Evolutionary conservation across 225 moss, liverwort and hornwort species (phyloP).

Genomic region (Thuidium tamariscinum): DNA sequence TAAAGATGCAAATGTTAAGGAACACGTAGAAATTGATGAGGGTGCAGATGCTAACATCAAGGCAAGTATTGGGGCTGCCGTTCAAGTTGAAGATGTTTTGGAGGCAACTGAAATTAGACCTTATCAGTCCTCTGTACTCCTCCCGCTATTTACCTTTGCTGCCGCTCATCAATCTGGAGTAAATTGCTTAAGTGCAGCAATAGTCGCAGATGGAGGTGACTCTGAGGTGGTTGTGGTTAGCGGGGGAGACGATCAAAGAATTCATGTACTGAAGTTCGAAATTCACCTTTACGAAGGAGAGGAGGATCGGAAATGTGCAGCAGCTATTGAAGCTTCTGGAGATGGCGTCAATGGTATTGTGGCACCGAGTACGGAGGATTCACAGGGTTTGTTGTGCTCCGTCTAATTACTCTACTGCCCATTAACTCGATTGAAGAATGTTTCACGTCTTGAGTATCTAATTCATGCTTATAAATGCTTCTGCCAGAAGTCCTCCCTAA

Average conservation of each 20-base stretch:
- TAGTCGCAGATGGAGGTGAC: neutral
- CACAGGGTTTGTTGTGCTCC: constrained; percentile 10
- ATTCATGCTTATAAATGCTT: neutral
- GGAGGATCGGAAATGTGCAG: neutral
- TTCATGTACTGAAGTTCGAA: constrained; percentile 48
- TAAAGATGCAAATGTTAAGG: neutral
- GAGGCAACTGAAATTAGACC: neutral
- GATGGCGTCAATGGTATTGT: neutral
- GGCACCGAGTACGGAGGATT: neutral
- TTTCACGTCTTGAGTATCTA: neutral
- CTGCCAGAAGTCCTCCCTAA: neutral
- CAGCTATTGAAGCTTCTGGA: neutral
- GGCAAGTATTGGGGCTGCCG: neutral
- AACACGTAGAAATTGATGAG: neutral
- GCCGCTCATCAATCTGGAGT: constrained; percentile 89
- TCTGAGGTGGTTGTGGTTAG: constrained; percentile 51
- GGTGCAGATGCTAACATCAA: neutral
- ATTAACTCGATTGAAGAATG: neutral
- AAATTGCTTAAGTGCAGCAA: constrained; percentile 72
- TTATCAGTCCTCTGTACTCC: constrained; percentile 18
- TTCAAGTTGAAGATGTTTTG: neutral
- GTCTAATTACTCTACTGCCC: neutral
- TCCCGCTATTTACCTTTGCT: constrained; percentile 36
- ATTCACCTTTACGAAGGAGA: neutral
- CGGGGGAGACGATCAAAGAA: constrained; percentile 89